Conservation (phyloP, 352 stramenopile species). For the Phytopythium aichiense region DNA sequence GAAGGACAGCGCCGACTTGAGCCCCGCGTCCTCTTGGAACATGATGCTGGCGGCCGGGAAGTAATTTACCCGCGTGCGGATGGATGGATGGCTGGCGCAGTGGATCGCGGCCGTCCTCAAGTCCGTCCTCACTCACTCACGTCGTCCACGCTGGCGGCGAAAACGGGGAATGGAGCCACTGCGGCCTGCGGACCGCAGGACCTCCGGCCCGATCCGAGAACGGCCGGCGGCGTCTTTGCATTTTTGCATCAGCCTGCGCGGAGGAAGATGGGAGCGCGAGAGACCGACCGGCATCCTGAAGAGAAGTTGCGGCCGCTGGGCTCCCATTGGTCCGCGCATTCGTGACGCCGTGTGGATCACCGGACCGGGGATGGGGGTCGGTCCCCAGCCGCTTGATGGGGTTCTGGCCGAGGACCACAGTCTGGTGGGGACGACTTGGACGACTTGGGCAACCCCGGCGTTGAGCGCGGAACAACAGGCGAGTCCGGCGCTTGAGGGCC, state of each 20-base stretch:
- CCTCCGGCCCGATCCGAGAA: neutral
- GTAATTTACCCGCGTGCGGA: neutral
- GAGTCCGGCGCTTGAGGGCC: too few relatives aligned
- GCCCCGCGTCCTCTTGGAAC: slow-evolving; percentile 32
- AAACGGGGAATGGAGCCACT: slow-evolving; percentile 1
- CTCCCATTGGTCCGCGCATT: neutral
- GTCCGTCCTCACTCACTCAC: too few relatives aligned
- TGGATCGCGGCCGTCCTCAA: neutral
- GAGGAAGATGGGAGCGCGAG: neutral
- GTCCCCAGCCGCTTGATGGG: neutral
- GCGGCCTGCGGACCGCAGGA: neutral
- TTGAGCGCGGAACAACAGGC: too few relatives aligned
- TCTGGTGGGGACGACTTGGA: too few relatives aligned
- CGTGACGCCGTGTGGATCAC: slow-evolving; percentile 1
- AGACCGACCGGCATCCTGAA: neutral
- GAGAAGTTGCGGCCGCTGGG: neutral
- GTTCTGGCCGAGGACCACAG: too few relatives aligned
- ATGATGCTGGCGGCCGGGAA: neutral
- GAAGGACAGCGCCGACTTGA: slow-evolving; percentile 63
- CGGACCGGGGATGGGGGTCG: neutral
- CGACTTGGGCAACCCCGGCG: too few relatives aligned
- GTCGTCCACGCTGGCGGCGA: neutral
- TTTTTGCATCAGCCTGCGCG: neutral
- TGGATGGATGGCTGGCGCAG: too few relatives aligned
- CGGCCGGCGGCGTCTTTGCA: neutral